Percentiles rank a stretch among this genome's conserved stretches.
phyloP scores from a whole-genome alignment of 129 eudicot species.

The Flaveria linearis region DNA sequence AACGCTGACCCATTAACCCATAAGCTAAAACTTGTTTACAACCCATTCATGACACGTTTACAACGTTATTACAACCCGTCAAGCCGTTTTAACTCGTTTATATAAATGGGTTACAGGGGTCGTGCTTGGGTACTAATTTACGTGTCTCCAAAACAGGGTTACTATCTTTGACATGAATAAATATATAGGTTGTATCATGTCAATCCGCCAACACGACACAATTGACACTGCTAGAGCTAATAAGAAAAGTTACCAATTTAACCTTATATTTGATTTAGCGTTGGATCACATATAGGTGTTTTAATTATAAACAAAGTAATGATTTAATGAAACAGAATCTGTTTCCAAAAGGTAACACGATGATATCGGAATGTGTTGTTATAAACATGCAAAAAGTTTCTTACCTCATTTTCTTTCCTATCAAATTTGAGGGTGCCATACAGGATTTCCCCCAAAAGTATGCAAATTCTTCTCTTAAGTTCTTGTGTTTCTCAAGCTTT shows the following conservation, averaged over 20 bases:
- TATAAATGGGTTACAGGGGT: background rate
- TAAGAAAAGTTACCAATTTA: background rate
- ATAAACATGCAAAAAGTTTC: slow-evolving; percentile 20
- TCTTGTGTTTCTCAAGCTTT: slow-evolving; percentile 99
- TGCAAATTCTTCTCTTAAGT: slow-evolving; percentile 79
- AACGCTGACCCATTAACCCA: no score
- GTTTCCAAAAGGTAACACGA: no score
- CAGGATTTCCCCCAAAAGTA: slow-evolving; percentile 76
- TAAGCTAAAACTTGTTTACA: background rate
- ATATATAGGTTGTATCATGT: background rate
- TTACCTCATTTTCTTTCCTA: slow-evolving; percentile 82
- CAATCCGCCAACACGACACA: background rate
- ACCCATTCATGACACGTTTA: background rate
- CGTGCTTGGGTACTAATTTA: background rate
- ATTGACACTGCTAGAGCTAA: background rate
- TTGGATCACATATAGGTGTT: background rate
- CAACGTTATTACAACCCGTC: background rate
- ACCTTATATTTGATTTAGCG: background rate
- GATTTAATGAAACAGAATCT: no score
- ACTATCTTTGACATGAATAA: background rate
- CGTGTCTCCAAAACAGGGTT: background rate
- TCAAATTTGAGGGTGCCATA: slow-evolving; percentile 92
- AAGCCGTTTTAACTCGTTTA: background rate
- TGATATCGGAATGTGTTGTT: background rate
- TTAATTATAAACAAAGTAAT: no score